Percentiles rank a stretch among this genome's conserved stretches.
Conservation (phyloP, 192 early-diverging fungal species). For the Backusella sp. region DNA sequence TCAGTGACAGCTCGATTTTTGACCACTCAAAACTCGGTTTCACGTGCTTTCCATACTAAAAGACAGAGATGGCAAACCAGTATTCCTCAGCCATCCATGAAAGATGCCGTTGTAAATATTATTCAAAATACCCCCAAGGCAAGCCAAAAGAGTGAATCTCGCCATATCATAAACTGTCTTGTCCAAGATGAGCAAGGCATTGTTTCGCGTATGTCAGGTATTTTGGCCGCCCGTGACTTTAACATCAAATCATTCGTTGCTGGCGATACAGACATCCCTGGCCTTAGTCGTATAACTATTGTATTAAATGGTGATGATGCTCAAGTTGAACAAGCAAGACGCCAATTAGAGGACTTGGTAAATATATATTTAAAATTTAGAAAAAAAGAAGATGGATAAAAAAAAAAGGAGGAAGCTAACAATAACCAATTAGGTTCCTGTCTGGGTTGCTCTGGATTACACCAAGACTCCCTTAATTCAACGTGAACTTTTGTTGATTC, state of each 20-base stretch:
- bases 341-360: constrained; percentile 95
- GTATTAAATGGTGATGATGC: constrained; percentile 84
- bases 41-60: constrained; percentile 23
- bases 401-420: neutral
- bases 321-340: constrained; percentile 87
- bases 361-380: neutral
- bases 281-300: constrained; percentile 93
- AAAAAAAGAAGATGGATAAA: neutral
- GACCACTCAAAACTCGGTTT: constrained; percentile 12
- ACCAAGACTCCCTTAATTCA: constrained; percentile 84
- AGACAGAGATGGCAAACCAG: constrained; percentile 28
- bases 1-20: neutral
- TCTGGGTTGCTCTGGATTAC: constrained; percentile 98
- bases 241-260: constrained; percentile 98
- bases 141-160: constrained; percentile 49
- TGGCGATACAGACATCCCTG: constrained; percentile 90
- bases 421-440: constrained; percentile 56
- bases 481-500: constrained; percentile 90
- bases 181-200: constrained; percentile 92
- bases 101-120: constrained; percentile 96
- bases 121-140: constrained; percentile 86
- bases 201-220: constrained; percentile 76
- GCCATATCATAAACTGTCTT: constrained; percentile 94
- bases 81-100: constrained; percentile 63
- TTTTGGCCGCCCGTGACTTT: constrained; percentile 92